A percentile compares a stretch with the other conserved stretches of the same genome.
These are phyloP conservation scores for Moesziomyces antarcticus DNA, from an alignment of 1,284 basidiomycete species.

Conservation along the genomic window DNA sequence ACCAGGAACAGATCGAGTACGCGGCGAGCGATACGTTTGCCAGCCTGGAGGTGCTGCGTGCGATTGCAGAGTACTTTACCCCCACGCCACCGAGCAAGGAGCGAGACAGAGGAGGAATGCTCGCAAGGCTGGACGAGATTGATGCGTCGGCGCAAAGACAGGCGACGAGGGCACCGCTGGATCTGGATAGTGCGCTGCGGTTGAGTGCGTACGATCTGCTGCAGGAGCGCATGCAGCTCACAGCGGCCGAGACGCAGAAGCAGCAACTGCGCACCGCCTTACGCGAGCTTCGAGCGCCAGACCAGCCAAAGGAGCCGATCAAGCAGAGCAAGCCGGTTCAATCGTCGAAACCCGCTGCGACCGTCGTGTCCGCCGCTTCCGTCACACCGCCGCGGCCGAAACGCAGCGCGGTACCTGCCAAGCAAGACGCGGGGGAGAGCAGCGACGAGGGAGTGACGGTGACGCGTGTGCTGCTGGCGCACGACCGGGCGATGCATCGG, in stretches of 20 bases:
- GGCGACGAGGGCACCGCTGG: conserved; percentile 3
- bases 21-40: conserved; percentile 59
- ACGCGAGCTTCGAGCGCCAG: conserved; percentile 11
- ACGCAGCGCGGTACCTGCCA: neutral
- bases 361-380: too few species aligned
- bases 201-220: conserved; percentile 31
- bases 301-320: neutral
- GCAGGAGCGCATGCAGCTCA: conserved; percentile 7
- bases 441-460: conserved; percentile 26
- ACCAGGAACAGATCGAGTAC: conserved; percentile 50
- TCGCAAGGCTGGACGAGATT: conserved; percentile 13
- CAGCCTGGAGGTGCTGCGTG: conserved; percentile 53
- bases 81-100: neutral
- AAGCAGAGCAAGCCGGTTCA: neutral
- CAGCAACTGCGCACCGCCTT: conserved; percentile 10
- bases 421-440: neutral
- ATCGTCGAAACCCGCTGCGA: neutral
- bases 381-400: neutral
- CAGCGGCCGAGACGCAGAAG: conserved; percentile 7
- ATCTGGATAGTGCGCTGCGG: conserved; percentile 19
- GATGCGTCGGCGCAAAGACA: neutral
- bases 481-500: conserved; percentile 23
- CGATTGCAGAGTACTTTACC: conserved; percentile 18
- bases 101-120: neutral
- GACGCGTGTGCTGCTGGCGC: conserved; percentile 21